Percentiles rank a stretch among this genome's conserved stretches.
phyloP scores from a whole-genome alignment of 139 green algal species.

The Pycnococcus provasolii region DNA sequence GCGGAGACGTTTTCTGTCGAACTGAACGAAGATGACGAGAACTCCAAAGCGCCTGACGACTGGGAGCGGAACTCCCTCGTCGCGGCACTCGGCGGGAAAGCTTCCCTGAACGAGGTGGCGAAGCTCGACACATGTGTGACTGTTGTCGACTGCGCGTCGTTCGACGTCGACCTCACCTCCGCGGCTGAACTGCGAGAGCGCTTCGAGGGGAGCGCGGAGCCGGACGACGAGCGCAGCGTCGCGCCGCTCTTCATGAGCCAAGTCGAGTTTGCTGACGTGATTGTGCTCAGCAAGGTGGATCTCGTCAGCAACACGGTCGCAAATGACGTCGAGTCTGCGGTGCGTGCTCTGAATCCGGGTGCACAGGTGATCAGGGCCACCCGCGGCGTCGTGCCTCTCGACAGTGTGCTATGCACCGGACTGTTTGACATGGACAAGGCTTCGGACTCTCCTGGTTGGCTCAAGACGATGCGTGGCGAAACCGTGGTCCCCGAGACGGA shows the following conservation, averaged over 20 bases:
- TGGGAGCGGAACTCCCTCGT: neutral
- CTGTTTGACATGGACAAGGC: conserved; percentile 14
- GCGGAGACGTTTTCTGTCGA: neutral
- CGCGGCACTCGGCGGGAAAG: neutral
- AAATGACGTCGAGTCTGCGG: neutral
- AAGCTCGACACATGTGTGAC: conserved; percentile 2
- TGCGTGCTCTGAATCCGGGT: conserved; percentile 10
- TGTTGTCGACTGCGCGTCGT: conserved; percentile 17
- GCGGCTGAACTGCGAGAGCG: neutral
- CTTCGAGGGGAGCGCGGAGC: neutral
- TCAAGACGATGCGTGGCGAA: conserved; percentile 7
- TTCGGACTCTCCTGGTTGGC: conserved; percentile 9
- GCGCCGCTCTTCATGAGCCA: conserved; percentile 27
- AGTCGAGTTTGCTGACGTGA: conserved; percentile 55
- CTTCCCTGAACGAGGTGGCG: neutral
- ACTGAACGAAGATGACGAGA: too few relatives aligned
- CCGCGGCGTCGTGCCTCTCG: conserved; percentile 8
- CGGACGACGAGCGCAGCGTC: neutral
- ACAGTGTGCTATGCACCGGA: conserved; percentile 9
- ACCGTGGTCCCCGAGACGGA: conserved; percentile 8
- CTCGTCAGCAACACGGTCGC: conserved; percentile 23
- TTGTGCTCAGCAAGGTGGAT: conserved; percentile 65
- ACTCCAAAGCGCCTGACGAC: neutral
- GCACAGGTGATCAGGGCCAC: conserved; percentile 11
- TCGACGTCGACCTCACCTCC: conserved; percentile 8